Conservation (phyloP, 139 green algal species). For the Picochlorum sp. region DNA sequence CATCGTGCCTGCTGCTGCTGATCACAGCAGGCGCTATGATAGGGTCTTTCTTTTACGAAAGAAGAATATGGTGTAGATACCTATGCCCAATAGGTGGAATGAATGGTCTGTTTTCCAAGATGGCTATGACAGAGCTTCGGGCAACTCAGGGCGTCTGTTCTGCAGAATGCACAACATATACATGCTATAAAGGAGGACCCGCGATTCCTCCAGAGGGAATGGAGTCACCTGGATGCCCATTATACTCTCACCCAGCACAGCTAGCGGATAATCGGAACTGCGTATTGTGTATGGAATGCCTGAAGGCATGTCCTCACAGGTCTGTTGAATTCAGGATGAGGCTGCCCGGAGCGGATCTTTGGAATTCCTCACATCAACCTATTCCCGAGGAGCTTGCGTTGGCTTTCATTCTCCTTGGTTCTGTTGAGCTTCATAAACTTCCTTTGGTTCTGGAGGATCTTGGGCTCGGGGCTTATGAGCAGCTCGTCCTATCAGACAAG, state of each 20-base stretch:
- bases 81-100: conserved; percentile 62
- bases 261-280: conserved; percentile 69
- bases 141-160: conserved; percentile 67
- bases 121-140: conserved; percentile 64
- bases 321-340: conserved; percentile 50
- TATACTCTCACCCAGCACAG: conserved; percentile 63
- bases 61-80: conserved; percentile 57
- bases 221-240: conserved; percentile 50
- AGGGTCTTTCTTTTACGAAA: conserved; percentile 54
- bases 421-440: conserved; percentile 46
- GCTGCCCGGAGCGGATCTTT: conserved; percentile 47
- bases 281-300: conserved; percentile 60
- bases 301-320: conserved; percentile 50
- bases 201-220: conserved; percentile 33
- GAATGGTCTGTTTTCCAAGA: conserved; percentile 81
- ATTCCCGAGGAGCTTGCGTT: conserved; percentile 42
- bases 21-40: conserved; percentile 69
- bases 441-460: conserved; percentile 22
- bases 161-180: conserved; percentile 54
- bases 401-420: conserved; percentile 61
- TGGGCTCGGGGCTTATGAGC: neutral
- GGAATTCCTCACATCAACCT: conserved; percentile 36
- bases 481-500: neutral
- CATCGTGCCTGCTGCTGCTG: conserved; percentile 65
- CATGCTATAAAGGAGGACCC: conserved; percentile 59